Percentiles rank a stretch among this genome's conserved stretches.
Conservation (phyloP, 306 rosid species). For the Dryas drummondii region DNA sequence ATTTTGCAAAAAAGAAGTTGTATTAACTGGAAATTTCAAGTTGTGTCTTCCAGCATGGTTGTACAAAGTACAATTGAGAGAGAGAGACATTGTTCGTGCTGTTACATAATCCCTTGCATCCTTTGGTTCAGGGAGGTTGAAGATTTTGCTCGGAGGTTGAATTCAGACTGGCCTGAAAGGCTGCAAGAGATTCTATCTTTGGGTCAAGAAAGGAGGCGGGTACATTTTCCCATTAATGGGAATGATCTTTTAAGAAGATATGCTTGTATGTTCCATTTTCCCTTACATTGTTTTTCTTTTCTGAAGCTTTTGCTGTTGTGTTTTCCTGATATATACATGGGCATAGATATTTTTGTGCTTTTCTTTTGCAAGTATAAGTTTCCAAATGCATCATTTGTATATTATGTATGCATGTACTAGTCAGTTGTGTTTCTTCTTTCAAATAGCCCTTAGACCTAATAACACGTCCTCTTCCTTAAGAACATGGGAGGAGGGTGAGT, state of each 20-base stretch:
- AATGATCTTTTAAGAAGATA: slow-evolving; percentile 49
- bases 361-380: not conserved
- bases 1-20: not conserved
- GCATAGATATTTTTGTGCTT: not conserved
- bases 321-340: not conserved
- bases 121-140: slow-evolving; percentile 65
- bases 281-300: not conserved
- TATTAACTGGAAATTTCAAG: not conserved
- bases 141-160: slow-evolving; percentile 80
- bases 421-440: not conserved
- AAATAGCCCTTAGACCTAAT: not conserved
- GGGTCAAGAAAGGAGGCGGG: slow-evolving; percentile 67
- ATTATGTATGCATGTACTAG: not conserved
- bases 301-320: not conserved
- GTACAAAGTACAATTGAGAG: not conserved
- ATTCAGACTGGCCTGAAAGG: slow-evolving; percentile 84
- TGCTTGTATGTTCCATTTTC: slow-evolving; percentile 42
- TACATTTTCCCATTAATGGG: slow-evolving; percentile 53
- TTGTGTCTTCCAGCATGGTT: not conserved
- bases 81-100: not conserved
- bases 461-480: not conserved
- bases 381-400: not conserved
- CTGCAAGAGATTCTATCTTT: slow-evolving; percentile 74
- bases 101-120: not conserved
- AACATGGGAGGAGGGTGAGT: not conserved